Conservation (phyloP, 768 basidiomycete species). For the Pisolithus tinctorius region DNA sequence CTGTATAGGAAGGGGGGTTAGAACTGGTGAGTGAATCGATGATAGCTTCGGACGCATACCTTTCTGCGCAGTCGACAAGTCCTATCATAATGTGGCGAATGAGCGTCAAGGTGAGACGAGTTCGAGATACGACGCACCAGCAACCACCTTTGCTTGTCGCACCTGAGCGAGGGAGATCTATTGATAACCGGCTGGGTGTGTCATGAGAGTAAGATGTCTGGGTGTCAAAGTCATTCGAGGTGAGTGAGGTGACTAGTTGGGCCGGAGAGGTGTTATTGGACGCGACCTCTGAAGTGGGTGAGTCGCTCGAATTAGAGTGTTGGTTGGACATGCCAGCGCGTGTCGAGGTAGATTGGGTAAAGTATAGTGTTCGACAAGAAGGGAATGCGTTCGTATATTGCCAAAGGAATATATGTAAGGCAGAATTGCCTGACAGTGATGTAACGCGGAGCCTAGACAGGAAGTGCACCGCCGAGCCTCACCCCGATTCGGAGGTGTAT, state of each 20-base stretch:
- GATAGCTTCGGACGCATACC: conserved; percentile 34
- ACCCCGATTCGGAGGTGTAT: conserved; percentile 22
- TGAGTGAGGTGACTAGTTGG: conserved; percentile 29
- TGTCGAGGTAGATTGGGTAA: conserved; percentile 3
- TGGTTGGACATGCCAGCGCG: conserved; percentile 40
- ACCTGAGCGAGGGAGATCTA: conserved; percentile 46
- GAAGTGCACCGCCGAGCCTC: background rate
- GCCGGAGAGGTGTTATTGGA: conserved; percentile 42
- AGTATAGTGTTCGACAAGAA: conserved; percentile 13
- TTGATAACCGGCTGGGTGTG: conserved; percentile 41
- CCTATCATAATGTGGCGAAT: conserved; percentile 34
- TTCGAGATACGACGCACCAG: conserved; percentile 47
- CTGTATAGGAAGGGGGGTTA: conserved; percentile 30
- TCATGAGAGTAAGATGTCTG: conserved; percentile 19
- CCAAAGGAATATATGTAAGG: conserved; percentile 16
- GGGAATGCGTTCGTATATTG: conserved; percentile 11
- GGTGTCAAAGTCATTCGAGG: conserved; percentile 29
- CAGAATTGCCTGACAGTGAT: background rate
- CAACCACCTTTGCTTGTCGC: conserved; percentile 69
- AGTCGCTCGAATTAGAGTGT: conserved; percentile 42
- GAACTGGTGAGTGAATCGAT: conserved; percentile 1
- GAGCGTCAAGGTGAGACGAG: background rate
- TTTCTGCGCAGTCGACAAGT: conserved; percentile 80
- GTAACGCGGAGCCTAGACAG: background rate
- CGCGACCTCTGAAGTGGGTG: conserved; percentile 39